phyloP scores from a whole-genome alignment of 805 yeast species.

The Metschnikowia matae region DNA sequence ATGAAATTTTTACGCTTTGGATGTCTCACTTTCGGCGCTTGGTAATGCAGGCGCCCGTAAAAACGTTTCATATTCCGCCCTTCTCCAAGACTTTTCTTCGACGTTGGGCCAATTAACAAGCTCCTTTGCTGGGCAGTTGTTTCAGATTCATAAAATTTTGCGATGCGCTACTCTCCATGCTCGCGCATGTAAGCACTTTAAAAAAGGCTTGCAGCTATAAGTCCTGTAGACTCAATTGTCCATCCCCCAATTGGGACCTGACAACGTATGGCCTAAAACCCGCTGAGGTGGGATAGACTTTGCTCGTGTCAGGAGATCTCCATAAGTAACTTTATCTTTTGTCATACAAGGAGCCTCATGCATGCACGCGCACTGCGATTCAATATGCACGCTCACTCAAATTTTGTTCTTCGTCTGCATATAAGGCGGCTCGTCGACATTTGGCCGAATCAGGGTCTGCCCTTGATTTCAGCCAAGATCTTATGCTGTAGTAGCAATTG shows the following conservation, averaged over 20 bases:
- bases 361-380: neutral
- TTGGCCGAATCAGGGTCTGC: neutral
- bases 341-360: neutral
- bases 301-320: neutral
- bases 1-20: neutral
- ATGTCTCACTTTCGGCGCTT: neutral
- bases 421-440: neutral
- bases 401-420: neutral
- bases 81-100: neutral
- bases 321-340: neutral
- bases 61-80: neutral
- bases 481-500: neutral
- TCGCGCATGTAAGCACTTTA: neutral
- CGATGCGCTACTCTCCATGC: constrained; percentile 2
- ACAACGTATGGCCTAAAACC: neutral
- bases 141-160: neutral
- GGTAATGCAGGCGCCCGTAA: neutral
- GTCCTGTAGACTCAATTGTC: neutral
- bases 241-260: no score
- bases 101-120: neutral
- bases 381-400: neutral
- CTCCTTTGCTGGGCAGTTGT: no score
- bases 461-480: neutral
- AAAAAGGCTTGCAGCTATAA: neutral
- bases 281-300: neutral